Conservation (phyloP, 2,329 filamentous ascomycete genomes). For the Talaromyces sp. region DNA sequence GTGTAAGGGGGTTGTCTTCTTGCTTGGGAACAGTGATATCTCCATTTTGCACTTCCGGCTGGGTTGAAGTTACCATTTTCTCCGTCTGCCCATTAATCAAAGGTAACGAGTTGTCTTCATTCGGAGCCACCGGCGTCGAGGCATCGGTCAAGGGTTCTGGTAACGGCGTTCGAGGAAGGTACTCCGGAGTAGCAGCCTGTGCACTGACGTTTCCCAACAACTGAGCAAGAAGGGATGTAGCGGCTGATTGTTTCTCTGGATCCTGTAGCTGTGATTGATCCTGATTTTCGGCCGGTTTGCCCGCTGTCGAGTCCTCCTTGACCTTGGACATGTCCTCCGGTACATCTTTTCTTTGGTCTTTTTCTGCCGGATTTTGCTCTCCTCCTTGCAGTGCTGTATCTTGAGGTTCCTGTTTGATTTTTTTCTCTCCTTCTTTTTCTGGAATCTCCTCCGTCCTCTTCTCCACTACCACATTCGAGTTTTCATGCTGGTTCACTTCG, state of each 20-base stretch:
- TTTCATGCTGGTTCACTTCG: slow-evolving; percentile 8
- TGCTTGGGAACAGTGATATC: slow-evolving; percentile 5
- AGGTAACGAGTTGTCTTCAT: slow-evolving; percentile 9
- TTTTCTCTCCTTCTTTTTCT: not conserved
- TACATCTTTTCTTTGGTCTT: not conserved
- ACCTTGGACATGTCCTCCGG: not conserved
- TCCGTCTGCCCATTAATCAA: not conserved
- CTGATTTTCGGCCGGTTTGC: slow-evolving; percentile 25
- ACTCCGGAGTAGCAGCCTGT: slow-evolving; percentile 21
- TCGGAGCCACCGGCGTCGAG: slow-evolving; percentile 13
- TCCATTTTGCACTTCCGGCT: slow-evolving; percentile 1
- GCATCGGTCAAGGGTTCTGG: slow-evolving; percentile 18
- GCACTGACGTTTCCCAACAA: slow-evolving; percentile 35
- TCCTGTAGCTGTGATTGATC: slow-evolving; percentile 28
- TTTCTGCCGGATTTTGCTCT: slow-evolving; percentile 4
- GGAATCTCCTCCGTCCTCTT: not conserved
- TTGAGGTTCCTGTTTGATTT: not conserved
- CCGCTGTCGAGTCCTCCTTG: slow-evolving; percentile 23
- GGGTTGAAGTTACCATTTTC: not conserved
- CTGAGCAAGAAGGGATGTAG: slow-evolving; percentile 42
- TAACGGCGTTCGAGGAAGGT: slow-evolving; percentile 17
- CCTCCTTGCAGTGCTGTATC: not conserved
- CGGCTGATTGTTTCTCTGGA: slow-evolving; percentile 39
- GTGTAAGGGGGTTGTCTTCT: not conserved
- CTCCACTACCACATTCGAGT: not conserved